Evolutionary conservation across 305 asterid species (phyloP).

Genomic region (Solanum aculeatissimum): DNA sequence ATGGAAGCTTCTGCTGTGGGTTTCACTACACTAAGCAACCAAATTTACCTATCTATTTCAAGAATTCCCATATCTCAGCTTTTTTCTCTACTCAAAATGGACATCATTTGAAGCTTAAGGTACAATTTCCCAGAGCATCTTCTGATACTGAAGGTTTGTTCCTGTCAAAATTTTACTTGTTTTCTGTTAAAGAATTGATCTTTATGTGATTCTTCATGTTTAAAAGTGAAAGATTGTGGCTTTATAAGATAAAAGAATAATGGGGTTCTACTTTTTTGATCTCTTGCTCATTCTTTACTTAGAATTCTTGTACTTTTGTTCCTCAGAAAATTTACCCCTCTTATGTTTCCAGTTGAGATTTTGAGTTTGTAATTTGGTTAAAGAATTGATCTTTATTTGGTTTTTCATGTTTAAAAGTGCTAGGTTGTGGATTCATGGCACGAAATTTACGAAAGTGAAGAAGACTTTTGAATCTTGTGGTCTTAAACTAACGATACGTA

Average conservation of each 20-base stretch:
- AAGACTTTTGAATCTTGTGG: background rate
- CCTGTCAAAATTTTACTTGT: background rate
- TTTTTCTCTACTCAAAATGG: constrained; percentile 10
- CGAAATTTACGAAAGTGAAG: background rate
- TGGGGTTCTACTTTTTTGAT: background rate
- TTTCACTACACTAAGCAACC: background rate
- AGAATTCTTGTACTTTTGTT: background rate
- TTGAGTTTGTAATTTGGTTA: background rate
- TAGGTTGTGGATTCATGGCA: background rate
- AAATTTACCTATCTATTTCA: background rate
- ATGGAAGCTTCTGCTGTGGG: background rate
- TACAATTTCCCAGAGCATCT: constrained; percentile 4
- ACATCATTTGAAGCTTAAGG: constrained; percentile 25
- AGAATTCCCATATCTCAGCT: constrained; percentile 1
- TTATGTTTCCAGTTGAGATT: background rate
- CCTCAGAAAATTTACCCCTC: background rate
- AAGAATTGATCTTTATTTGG: background rate
- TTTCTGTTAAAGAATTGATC: background rate
- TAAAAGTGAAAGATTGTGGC: background rate
- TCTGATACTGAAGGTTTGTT: constrained; percentile 19
- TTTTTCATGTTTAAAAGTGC: background rate
- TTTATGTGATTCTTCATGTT: background rate
- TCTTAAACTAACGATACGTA: background rate
- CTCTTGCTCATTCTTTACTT: background rate
- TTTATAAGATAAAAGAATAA: background rate